A percentile compares a stretch with the other conserved stretches of the same genome.
Evolutionary conservation across 1,284 basidiomycete species (phyloP).

Genomic region (Apiotrichum gracile): DNA sequence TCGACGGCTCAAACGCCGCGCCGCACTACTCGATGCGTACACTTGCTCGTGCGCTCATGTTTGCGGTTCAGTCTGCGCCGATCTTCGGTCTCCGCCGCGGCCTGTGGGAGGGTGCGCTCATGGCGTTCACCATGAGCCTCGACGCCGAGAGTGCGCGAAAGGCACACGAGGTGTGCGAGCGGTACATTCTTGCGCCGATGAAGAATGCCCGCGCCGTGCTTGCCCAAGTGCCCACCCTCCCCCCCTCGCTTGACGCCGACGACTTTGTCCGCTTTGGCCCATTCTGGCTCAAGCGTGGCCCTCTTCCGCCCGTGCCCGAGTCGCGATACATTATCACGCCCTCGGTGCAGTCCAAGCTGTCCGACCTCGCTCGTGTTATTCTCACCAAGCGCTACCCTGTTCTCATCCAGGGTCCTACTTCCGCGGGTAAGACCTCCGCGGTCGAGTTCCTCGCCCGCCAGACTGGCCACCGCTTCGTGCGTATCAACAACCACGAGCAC

Average conservation of each 20-base stretch:
- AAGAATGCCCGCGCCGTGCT: conserved; percentile 74
- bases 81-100: conserved; percentile 77
- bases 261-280: conserved; percentile 79
- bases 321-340: conserved; percentile 86
- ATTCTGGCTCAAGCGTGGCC: conserved; percentile 81
- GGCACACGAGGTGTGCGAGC: conserved; percentile 67
- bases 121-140: conserved; percentile 96
- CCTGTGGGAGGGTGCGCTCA: conserved; percentile 91
- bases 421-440: conserved; percentile 94
- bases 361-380: conserved; percentile 87
- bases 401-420: conserved; percentile 96
- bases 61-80: conserved; percentile 74
- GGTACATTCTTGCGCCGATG: conserved; percentile 73
- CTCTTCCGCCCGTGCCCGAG: conserved; percentile 54
- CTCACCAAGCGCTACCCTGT: conserved; percentile 86
- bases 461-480: conserved; percentile 92
- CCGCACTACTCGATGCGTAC: conserved; percentile 99
- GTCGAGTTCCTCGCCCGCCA: conserved; percentile 90
- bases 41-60: conserved; percentile 82
- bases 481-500: conserved; percentile 99
- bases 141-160: conserved; percentile 66
- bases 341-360: conserved; percentile 91
- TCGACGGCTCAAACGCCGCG: conserved; percentile 89
- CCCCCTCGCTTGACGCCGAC: conserved; percentile 52
- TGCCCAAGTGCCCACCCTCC: conserved; percentile 60